A percentile compares a stretch with the other conserved stretches of the same genome.
phyloP scores from a whole-genome alignment of 1,139 yeast species.

The Blastobotrys capitulatus region DNA sequence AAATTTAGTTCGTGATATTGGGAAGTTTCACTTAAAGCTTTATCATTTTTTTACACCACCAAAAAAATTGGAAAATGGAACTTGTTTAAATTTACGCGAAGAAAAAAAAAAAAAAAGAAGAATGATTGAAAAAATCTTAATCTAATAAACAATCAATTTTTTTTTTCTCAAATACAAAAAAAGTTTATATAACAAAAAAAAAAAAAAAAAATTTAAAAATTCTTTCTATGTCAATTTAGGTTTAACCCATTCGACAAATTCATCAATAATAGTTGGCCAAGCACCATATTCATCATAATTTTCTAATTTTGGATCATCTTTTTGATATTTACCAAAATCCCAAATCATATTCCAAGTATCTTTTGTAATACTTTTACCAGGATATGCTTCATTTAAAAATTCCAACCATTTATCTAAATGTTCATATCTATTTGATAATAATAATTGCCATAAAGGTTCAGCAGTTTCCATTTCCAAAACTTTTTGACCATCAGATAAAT shows the following conservation, averaged over 20 bases:
- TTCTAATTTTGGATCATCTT: conserved; percentile 46
- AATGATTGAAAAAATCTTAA: too few species aligned
- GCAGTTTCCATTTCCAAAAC: conserved; percentile 60
- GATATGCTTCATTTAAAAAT: conserved; percentile 40
- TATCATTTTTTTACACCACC: too few species aligned
- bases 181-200: neutral
- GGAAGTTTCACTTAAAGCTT: too few species aligned
- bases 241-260: conserved; percentile 55
- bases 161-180: too few species aligned
- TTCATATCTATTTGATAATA: conserved; percentile 41
- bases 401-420: conserved; percentile 47
- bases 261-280: conserved; percentile 91
- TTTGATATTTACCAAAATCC: conserved; percentile 54
- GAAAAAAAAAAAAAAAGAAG: too few species aligned
- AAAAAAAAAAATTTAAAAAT: neutral
- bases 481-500: conserved; percentile 56
- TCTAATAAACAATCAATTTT: too few species aligned
- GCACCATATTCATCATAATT: conserved; percentile 72
- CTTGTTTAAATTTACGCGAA: too few species aligned
- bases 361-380: conserved; percentile 44
- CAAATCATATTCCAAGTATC: conserved; percentile 87
- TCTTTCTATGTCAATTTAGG: conserved; percentile 2
- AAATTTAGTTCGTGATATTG: too few species aligned
- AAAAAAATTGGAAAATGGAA: too few species aligned
- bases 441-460: conserved; percentile 68